Conservation (phyloP, 164 flowering plant species). For the Vitis cinerea region DNA sequence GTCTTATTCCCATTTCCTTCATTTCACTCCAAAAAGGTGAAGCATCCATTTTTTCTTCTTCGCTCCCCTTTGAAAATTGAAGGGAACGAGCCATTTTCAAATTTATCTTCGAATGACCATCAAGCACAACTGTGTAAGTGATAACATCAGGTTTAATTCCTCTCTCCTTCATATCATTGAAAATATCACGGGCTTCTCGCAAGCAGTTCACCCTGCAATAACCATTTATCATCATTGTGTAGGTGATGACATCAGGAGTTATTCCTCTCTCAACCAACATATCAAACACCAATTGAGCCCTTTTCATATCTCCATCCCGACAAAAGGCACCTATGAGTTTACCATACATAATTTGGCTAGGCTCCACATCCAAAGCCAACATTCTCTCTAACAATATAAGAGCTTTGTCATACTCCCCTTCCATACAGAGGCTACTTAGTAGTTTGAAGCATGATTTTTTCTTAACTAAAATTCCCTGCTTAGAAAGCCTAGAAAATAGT, state of each 20-base stretch:
- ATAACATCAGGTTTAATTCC: constrained; percentile 68
- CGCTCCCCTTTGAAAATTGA: background rate
- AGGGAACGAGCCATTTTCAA: constrained; percentile 4
- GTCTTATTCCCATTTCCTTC: constrained; percentile 39
- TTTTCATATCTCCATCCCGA: constrained; percentile 43
- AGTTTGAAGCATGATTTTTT: constrained; percentile 42
- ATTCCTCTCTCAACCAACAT: constrained; percentile 34
- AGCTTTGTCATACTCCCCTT: constrained; percentile 43
- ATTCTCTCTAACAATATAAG: constrained; percentile 33
- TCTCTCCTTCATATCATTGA: constrained; percentile 58
- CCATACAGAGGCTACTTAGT: constrained; percentile 42
- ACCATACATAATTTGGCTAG: constrained; percentile 32
- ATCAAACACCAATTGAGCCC: constrained; percentile 48
- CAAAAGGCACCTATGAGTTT: constrained; percentile 57
- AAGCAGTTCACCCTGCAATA: constrained; percentile 52
- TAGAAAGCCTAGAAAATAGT: constrained; percentile 38
- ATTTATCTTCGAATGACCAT: constrained; percentile 32
- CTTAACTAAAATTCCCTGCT: constrained; percentile 26
- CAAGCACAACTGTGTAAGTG: constrained; percentile 67
- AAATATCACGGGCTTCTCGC: constrained; percentile 49
- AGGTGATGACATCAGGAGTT: constrained; percentile 51
- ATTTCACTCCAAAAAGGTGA: constrained; percentile 40
- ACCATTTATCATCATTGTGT: constrained; percentile 69
- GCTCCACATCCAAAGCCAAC: constrained; percentile 27
- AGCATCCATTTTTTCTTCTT: constrained; percentile 16